Evolutionary conservation across 768 basidiomycete genomes (phyloP).

Genomic region (Mycena epipterygia): DNA sequence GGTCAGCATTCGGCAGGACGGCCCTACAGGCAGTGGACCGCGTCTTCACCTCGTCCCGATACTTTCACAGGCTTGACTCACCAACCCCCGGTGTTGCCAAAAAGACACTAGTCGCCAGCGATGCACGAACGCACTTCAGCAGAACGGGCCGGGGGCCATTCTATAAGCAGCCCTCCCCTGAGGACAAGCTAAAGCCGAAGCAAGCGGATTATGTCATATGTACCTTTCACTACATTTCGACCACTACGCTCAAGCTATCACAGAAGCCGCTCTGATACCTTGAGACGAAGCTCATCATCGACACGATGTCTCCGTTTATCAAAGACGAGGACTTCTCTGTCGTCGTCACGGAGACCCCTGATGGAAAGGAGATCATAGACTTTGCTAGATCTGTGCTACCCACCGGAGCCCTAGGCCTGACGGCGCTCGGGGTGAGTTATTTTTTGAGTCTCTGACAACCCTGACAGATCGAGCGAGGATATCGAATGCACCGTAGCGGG

Average conservation of each 20-base stretch:
- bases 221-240: background rate
- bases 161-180: background rate
- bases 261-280: conserved; percentile 7
- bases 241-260: background rate
- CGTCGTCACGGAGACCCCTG: background rate
- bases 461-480: background rate
- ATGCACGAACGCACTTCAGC: background rate
- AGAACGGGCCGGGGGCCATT: conserved; percentile 14
- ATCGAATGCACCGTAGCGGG: background rate
- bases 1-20: background rate
- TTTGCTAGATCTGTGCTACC: background rate
- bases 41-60: background rate
- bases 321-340: background rate
- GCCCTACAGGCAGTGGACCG: background rate
- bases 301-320: background rate
- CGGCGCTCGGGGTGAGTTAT: background rate
- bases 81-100: background rate
- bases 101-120: background rate
- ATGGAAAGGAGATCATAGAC: background rate
- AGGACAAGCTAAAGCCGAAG: background rate
- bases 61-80: background rate
- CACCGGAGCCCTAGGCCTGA: background rate
- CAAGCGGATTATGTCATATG: background rate
- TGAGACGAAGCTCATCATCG: background rate
- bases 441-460: background rate